phyloP scores from a whole-genome alignment of 768 basidiomycete genomes.

The Russula olivacea region DNA sequence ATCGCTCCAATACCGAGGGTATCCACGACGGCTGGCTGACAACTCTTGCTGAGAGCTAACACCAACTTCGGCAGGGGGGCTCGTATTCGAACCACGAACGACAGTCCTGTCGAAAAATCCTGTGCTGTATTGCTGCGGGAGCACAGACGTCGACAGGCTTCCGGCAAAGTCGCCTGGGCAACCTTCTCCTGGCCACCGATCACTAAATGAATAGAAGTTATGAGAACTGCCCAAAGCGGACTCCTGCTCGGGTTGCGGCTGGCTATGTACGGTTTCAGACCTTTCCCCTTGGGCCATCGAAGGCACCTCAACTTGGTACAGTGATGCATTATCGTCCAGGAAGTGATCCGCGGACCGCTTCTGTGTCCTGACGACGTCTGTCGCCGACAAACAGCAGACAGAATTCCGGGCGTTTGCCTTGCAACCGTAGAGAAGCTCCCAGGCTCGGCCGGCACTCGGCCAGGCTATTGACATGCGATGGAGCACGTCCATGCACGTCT shows the following conservation, averaged over 20 bases:
- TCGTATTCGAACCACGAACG: conserved; percentile 14
- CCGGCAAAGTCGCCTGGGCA: conserved; percentile 33
- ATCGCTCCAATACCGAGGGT: conserved; percentile 37
- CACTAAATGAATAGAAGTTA: conserved; percentile 35
- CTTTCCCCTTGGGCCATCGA: conserved; percentile 6
- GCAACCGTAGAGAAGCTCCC: conserved; percentile 64
- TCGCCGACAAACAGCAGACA: conserved; percentile 1
- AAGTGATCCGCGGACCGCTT: conserved; percentile 59
- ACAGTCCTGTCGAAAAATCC: conserved; percentile 52
- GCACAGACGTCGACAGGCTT: conserved; percentile 61
- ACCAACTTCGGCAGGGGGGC: not conserved
- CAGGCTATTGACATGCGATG: conserved; percentile 61
- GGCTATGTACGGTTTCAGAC: conserved; percentile 23
- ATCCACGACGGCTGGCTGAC: conserved; percentile 25
- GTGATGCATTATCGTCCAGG: conserved; percentile 25
- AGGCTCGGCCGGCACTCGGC: conserved; percentile 71
- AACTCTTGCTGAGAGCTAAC: conserved; percentile 8
- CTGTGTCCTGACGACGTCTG: conserved; percentile 33
- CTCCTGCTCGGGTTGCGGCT: conserved; percentile 17
- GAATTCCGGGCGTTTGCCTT: conserved; percentile 35
- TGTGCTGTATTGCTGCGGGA: conserved; percentile 72
- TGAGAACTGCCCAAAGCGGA: conserved; percentile 7
- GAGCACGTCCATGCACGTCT: conserved; percentile 62
- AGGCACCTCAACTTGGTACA: conserved; percentile 9
- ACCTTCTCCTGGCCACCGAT: conserved; percentile 41